These are phyloP conservation scores for Ceratocystis destructans DNA, from an alignment of 2,329 filamentous ascomycete genomes.

Conservation along the genomic window DNA sequence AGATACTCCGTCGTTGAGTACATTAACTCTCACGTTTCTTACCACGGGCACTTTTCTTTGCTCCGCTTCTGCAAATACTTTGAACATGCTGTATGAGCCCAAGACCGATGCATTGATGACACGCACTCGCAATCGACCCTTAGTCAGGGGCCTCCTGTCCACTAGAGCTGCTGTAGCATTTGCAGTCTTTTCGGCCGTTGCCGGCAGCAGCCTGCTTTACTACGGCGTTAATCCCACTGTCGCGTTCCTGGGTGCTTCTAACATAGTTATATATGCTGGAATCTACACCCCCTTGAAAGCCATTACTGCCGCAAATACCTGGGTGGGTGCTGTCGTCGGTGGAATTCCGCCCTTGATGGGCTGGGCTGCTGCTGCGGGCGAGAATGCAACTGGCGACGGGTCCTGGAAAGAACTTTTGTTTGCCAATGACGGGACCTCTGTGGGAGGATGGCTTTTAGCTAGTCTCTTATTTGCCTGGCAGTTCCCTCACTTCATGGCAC, in stretches of 20 bases:
- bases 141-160: constrained; percentile 69
- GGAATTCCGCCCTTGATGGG: constrained; percentile 95
- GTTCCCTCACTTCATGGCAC: constrained; percentile 93
- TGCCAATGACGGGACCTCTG: constrained; percentile 42
- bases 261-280: constrained; percentile 81
- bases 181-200: constrained; percentile 55
- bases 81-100: constrained; percentile 96
- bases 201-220: constrained; percentile 62
- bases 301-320: constrained; percentile 76
- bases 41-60: constrained; percentile 80
- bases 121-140: constrained; percentile 77
- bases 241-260: constrained; percentile 67
- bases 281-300: constrained; percentile 89
- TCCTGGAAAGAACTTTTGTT: constrained; percentile 69
- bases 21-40: constrained; percentile 82
- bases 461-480: constrained; percentile 86
- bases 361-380: constrained; percentile 87
- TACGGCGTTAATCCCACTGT: constrained; percentile 90
- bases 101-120: constrained; percentile 84
- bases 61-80: constrained; percentile 78
- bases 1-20: constrained; percentile 67
- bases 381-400: constrained; percentile 62
- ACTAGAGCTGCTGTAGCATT: constrained; percentile 61
- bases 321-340: constrained; percentile 85
- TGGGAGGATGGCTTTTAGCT: constrained; percentile 82